A percentile compares a stretch with the other conserved stretches of the same genome.
Conservation (phyloP, 306 rosid genomes). For the Rosa rugosa region DNA sequence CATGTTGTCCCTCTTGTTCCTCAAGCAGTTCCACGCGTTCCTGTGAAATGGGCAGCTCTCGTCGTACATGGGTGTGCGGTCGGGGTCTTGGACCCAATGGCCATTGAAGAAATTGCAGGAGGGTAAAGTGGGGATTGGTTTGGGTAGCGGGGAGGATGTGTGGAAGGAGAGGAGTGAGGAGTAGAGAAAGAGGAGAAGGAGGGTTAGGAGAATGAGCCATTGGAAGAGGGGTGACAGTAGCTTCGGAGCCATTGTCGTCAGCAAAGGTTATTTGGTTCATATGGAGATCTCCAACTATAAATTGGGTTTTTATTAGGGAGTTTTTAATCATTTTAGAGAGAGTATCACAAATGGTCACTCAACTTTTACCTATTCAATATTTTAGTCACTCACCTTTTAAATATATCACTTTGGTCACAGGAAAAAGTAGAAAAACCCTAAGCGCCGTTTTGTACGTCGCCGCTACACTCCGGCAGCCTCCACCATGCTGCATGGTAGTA, state of each 20-base stretch:
- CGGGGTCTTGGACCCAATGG: slow-evolving; percentile 62
- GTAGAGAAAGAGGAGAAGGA: slow-evolving; percentile 45
- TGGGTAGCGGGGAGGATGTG: slow-evolving; percentile 12
- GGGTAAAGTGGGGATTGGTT: slow-evolving; percentile 23
- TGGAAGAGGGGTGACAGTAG: slow-evolving; percentile 54
- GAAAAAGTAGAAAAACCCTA: too few relatives aligned
- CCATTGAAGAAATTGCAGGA: slow-evolving; percentile 61
- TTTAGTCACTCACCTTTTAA: too few relatives aligned
- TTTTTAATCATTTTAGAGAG: too few relatives aligned
- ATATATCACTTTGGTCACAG: too few relatives aligned
- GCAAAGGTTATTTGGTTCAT: background rate
- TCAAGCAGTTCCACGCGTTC: slow-evolving; percentile 86
- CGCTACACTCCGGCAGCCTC: too few relatives aligned
- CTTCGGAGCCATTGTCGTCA: slow-evolving; percentile 52
- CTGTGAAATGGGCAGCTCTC: slow-evolving; percentile 82
- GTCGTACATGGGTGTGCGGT: slow-evolving; percentile 61
- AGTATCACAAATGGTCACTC: too few relatives aligned
- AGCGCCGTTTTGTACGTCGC: too few relatives aligned
- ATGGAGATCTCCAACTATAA: too few relatives aligned
- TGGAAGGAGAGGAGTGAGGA: slow-evolving; percentile 42
- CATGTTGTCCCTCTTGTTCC: slow-evolving; percentile 69
- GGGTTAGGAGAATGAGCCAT: slow-evolving; percentile 53
- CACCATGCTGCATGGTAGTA: too few relatives aligned
- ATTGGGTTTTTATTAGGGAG: too few relatives aligned
- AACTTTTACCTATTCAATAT: too few relatives aligned